Evolutionary conservation across 1,139 yeast genomes (phyloP), one percentile per base, ranked within the genome.

Genomic region (Blastobotrys indianensis): DNA sequence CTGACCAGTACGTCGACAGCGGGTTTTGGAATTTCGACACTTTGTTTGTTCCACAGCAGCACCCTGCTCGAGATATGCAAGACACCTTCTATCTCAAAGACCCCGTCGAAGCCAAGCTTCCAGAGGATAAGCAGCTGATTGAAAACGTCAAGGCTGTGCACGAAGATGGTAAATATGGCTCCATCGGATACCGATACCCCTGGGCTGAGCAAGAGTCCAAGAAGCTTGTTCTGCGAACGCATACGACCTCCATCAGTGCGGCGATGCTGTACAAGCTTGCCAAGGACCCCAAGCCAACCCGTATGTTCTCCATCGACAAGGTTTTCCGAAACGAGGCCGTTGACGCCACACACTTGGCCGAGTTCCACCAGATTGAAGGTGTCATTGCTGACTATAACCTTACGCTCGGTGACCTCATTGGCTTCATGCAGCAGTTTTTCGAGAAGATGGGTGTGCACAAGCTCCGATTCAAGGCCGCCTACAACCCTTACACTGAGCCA

Each of bases 271-370:
- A 92, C 65, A 69, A 86, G 61, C 76, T 92, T 58, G 97, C 97
- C 45, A 38, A 44, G 34, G 39, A 45, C 32, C 41, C 39, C 32
- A 68, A 80, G 56, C 97, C 97, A 49, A 97, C 98, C 47, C 80
- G 97, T 69, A 77, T 87, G 64, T 94, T 94, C 74, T 86, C 96
- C 45, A 94, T 94, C 61, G 99, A 94, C 70, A 80, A 97, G 65
- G 99, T 94, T 53, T 94, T 94, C 85, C 86, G 99, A 74, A 94
- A 94, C 66, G 99, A 94, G 74, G 97, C 99, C 17, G 98, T 94
- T 46, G 99, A 94, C 66, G 98, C 97, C 46, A 94, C 99, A n/a
- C 99, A 94, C 70, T 79, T 94, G 70, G 98, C 98, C 25, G 99
- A 94, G 73, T 94, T 94, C 76, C 97, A 92, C 70, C 99, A 94